Percentiles rank a stretch among this genome's conserved stretches.
These are phyloP conservation scores for Monosporascus sp. DNA, from an alignment of 2,329 filamentous ascomycete genomes.

Conservation along the genomic window DNA sequence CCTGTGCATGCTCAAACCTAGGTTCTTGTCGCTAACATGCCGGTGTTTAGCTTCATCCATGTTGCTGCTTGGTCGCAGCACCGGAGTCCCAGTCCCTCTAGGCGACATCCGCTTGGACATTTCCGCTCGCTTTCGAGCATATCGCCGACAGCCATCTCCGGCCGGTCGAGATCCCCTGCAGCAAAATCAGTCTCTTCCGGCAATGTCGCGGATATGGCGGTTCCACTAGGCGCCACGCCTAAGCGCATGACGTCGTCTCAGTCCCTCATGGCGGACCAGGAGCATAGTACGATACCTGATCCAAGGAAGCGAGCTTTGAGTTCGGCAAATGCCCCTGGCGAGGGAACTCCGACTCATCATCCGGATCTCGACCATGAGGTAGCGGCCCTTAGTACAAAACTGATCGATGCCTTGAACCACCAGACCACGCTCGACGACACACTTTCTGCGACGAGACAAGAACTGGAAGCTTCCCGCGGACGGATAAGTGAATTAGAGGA, in stretches of 20 bases:
- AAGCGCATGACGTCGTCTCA: slow-evolving; percentile 31
- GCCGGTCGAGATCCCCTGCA: slow-evolving; percentile 33
- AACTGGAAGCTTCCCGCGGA: slow-evolving; percentile 68
- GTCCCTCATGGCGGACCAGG: slow-evolving; percentile 47
- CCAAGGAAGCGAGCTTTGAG: slow-evolving; percentile 51
- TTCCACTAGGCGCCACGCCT: slow-evolving; percentile 23
- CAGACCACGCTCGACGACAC: slow-evolving; percentile 89
- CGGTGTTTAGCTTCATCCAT: slow-evolving; percentile 43
- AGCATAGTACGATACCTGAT: slow-evolving; percentile 66
- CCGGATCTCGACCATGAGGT: slow-evolving; percentile 67
- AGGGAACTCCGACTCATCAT: slow-evolving; percentile 36
- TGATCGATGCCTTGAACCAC: slow-evolving; percentile 96
- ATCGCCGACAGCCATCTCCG: slow-evolving; percentile 35
- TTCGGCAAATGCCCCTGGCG: slow-evolving; percentile 33
- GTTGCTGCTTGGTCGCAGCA: slow-evolving; percentile 49
- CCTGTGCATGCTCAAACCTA: background rate
- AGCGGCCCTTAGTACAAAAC: slow-evolving; percentile 84
- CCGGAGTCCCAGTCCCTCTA: slow-evolving; percentile 27
- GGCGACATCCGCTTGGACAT: slow-evolving; percentile 40
- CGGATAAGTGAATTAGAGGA: slow-evolving; percentile 64
- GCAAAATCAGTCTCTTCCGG: slow-evolving; percentile 25
- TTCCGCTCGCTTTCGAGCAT: slow-evolving; percentile 50
- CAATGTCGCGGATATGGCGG: slow-evolving; percentile 21
- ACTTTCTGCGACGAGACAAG: slow-evolving; percentile 73
- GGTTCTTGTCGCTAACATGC: slow-evolving; percentile 14